A percentile compares a stretch with the other conserved stretches of the same genome.
Conservation (phyloP, 1,139 yeast species). For the Pichia sp. region DNA sequence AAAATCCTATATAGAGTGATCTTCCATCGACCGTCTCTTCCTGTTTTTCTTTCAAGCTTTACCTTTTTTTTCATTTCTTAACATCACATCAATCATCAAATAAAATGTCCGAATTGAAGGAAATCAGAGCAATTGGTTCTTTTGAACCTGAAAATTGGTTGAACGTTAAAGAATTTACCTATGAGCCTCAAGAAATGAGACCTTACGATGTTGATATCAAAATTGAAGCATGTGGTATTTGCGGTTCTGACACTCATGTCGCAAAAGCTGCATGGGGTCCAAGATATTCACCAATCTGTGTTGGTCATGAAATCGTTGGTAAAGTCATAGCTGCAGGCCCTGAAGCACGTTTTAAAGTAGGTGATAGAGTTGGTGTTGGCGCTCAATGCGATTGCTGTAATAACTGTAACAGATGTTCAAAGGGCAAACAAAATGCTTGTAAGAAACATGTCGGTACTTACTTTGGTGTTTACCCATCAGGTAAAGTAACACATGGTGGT, state of each 20-base stretch:
- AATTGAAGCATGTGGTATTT: slow-evolving; percentile 47
- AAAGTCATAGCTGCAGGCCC: slow-evolving; percentile 36
- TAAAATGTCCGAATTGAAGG: slow-evolving; percentile 4
- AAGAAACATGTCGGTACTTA: slow-evolving; percentile 35
- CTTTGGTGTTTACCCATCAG: slow-evolving; percentile 32
- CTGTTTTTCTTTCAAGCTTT: not conserved
- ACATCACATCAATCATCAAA: not conserved
- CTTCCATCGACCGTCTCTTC: too few relatives aligned
- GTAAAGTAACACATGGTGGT: slow-evolving; percentile 47
- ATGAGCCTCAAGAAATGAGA: slow-evolving; percentile 36
- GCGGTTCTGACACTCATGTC: slow-evolving; percentile 48
- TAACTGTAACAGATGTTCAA: slow-evolving; percentile 40
- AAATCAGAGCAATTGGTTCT: slow-evolving; percentile 37
- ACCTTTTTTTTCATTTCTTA: not conserved
- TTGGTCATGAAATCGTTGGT: slow-evolving; percentile 44
- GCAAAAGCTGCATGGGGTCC: slow-evolving; percentile 34
- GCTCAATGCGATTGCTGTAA: slow-evolving; percentile 44
- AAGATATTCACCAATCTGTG: slow-evolving; percentile 26
- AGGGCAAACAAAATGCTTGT: slow-evolving; percentile 43
- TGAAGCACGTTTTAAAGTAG: slow-evolving; percentile 35
- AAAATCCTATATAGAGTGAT: too few relatives aligned
- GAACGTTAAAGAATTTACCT: slow-evolving; percentile 36
- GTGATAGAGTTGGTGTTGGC: slow-evolving; percentile 60
- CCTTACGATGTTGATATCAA: slow-evolving; percentile 48
- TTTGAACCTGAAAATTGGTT: slow-evolving; percentile 35